Conservation (phyloP, 441 rosid genomes). For the Biscutella laevigata region DNA sequence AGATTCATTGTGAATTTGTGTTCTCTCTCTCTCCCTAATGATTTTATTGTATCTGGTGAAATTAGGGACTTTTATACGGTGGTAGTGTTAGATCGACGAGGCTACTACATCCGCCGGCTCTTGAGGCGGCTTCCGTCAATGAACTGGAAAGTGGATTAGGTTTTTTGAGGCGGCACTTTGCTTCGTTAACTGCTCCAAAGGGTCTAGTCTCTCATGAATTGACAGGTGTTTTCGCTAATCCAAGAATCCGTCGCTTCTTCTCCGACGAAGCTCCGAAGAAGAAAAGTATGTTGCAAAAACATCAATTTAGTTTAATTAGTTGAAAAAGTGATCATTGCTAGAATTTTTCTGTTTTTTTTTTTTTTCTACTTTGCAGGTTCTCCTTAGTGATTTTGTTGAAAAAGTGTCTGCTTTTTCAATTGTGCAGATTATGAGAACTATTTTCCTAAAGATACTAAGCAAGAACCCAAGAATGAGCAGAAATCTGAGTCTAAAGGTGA, state of each 20-base stretch:
- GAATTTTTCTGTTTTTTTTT: too few species aligned
- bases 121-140: constrained; percentile 20
- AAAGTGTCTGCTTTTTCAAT: background rate
- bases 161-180: constrained; percentile 48
- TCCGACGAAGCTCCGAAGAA: constrained; percentile 57
- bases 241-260: constrained; percentile 32
- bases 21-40: background rate
- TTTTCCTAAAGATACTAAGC: constrained; percentile 52
- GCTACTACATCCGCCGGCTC: constrained; percentile 6
- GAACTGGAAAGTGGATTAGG: constrained; percentile 41
- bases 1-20: constrained; percentile 1
- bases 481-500: constrained; percentile 61
- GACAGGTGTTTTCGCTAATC: constrained; percentile 36
- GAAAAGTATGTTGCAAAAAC: constrained; percentile 39
- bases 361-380: background rate
- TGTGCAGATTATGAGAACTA: constrained; percentile 59
- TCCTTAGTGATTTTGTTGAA: background rate
- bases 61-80: constrained; percentile 31
- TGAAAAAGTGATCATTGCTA: background rate
- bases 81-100: constrained; percentile 35
- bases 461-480: constrained; percentile 50
- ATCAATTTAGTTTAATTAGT: background rate
- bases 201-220: constrained; percentile 29
- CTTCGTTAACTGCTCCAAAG: constrained; percentile 37
- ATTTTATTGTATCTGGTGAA: background rate